Conservation (phyloP, 2,329 filamentous ascomycete genomes). For the Canariomyces notabilis region DNA sequence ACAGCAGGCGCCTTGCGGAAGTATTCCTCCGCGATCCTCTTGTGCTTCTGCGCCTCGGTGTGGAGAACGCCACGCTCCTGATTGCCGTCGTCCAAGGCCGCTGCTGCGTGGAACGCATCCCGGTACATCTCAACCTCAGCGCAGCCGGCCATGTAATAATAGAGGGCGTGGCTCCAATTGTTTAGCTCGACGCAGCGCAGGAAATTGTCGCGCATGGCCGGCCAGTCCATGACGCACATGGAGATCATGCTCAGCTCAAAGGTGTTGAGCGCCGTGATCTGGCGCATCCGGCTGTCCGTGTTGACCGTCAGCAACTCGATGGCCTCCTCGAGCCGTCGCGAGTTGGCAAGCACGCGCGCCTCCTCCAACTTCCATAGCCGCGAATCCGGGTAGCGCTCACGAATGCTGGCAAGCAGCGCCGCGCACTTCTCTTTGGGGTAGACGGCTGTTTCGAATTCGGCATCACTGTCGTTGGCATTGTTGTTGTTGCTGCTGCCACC, state of each 20-base stretch:
- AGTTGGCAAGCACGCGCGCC: slow-evolving; percentile 67
- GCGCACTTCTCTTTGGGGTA: slow-evolving; percentile 67
- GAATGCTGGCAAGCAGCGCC: slow-evolving; percentile 67
- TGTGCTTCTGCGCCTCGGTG: slow-evolving; percentile 42
- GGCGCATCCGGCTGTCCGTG: slow-evolving; percentile 69
- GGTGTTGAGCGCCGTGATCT: slow-evolving; percentile 76
- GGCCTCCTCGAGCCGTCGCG: slow-evolving; percentile 61
- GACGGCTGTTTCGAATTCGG: slow-evolving; percentile 59
- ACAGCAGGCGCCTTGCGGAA: slow-evolving; percentile 67
- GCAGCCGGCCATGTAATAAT: slow-evolving; percentile 80
- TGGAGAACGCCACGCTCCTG: slow-evolving; percentile 12
- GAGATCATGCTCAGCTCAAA: slow-evolving; percentile 78
- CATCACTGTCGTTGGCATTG: neutral
- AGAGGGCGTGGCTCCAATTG: slow-evolving; percentile 84
- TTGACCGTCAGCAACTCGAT: slow-evolving; percentile 59
- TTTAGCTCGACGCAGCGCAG: slow-evolving; percentile 72
- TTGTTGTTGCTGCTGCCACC: slow-evolving; percentile 33
- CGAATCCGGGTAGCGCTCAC: slow-evolving; percentile 71
- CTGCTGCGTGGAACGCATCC: slow-evolving; percentile 42
- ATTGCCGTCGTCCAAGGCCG: slow-evolving; percentile 25
- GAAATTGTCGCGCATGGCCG: slow-evolving; percentile 69
- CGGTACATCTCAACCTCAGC: slow-evolving; percentile 81
- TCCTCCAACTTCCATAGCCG: slow-evolving; percentile 86
- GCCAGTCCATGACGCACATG: slow-evolving; percentile 76
- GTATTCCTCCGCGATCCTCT: slow-evolving; percentile 61